Percentiles rank a stretch among this genome's conserved stretches.
Evolutionary conservation across 2,329 filamentous ascomycete species (phyloP).

Genomic region (Fusarium heterosporum): DNA sequence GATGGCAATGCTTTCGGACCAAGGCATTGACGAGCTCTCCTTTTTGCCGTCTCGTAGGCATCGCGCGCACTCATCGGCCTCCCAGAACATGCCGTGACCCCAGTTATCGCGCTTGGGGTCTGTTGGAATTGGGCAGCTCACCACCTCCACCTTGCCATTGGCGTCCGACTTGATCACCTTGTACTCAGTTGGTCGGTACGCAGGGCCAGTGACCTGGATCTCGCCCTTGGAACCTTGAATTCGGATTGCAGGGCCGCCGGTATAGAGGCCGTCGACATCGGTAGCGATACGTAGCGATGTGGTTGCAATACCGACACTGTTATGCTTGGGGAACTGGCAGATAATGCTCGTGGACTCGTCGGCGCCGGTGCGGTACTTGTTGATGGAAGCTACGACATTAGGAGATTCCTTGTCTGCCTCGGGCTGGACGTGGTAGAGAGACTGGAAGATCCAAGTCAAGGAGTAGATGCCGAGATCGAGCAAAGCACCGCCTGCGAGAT

Average conservation of each 20-base stretch:
- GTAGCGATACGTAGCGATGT: slow-evolving; percentile 72
- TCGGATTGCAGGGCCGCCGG: slow-evolving; percentile 74
- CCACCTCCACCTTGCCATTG: slow-evolving; percentile 60
- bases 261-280: slow-evolving; percentile 70
- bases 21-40: slow-evolving; percentile 77
- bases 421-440: slow-evolving; percentile 83
- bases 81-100: slow-evolving; percentile 91
- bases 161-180: slow-evolving; percentile 68
- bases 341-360: slow-evolving; percentile 85
- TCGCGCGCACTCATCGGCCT: slow-evolving; percentile 82
- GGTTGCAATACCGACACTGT: slow-evolving; percentile 78
- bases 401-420: slow-evolving; percentile 75
- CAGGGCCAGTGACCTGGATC: slow-evolving; percentile 80
- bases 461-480: slow-evolving; percentile 91
- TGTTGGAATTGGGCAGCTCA: slow-evolving; percentile 65
- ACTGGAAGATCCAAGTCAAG: slow-evolving; percentile 91
- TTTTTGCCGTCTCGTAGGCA: slow-evolving; percentile 81
- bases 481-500: slow-evolving; percentile 84
- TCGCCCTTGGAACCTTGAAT: slow-evolving; percentile 86
- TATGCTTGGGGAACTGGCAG: slow-evolving; percentile 76
- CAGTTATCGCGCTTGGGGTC: slow-evolving; percentile 60
- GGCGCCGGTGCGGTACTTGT: slow-evolving; percentile 78
- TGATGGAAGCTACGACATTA: slow-evolving; percentile 74
- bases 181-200: slow-evolving; percentile 76
- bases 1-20: slow-evolving; percentile 82